These are phyloP conservation scores for Colletotrichum horii DNA, from an alignment of 2,329 filamentous ascomycete species.

Conservation along the genomic window DNA sequence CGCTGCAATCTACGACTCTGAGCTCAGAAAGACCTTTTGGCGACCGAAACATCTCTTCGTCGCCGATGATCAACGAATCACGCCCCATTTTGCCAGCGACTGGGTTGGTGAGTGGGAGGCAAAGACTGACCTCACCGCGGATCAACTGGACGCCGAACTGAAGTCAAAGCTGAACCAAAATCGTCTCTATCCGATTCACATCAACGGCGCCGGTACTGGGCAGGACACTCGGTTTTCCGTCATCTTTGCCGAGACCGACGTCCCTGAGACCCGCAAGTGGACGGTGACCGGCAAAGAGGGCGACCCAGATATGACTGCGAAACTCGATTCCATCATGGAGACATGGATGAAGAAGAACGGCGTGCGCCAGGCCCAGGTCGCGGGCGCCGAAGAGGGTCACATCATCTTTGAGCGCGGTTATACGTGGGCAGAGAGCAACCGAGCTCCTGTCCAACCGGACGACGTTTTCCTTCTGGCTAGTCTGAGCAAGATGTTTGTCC, in stretches of 20 bases:
- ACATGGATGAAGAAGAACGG: constrained; percentile 20
- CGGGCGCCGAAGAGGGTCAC: background rate
- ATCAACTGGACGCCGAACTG: constrained; percentile 5
- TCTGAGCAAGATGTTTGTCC: constrained; percentile 22
- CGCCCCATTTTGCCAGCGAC: constrained; percentile 14
- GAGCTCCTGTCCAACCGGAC: constrained; percentile 4
- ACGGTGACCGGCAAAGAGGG: background rate
- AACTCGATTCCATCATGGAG: constrained; percentile 2
- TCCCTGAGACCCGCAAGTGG: constrained; percentile 10
- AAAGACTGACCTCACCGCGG: background rate
- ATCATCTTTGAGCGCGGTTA: constrained; percentile 18
- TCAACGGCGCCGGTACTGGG: constrained; percentile 6
- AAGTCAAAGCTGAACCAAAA: background rate
- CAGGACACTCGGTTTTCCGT: constrained; percentile 5
- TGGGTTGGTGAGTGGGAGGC: constrained; percentile 19
- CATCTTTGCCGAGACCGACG: constrained; percentile 19
- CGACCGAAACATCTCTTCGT: constrained; percentile 14
- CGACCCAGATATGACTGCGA: background rate
- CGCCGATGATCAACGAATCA: constrained; percentile 13
- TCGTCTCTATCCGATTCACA: constrained; percentile 15
- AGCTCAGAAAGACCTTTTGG: constrained; percentile 22
- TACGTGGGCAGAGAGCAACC: constrained; percentile 20
- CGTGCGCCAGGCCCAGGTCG: constrained; percentile 21
- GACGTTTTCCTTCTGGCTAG: constrained; percentile 22
- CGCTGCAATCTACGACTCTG: background rate